Base-by-base conservation (phyloP, 345 rosid species). In the Trapa bicornis region DNA sequence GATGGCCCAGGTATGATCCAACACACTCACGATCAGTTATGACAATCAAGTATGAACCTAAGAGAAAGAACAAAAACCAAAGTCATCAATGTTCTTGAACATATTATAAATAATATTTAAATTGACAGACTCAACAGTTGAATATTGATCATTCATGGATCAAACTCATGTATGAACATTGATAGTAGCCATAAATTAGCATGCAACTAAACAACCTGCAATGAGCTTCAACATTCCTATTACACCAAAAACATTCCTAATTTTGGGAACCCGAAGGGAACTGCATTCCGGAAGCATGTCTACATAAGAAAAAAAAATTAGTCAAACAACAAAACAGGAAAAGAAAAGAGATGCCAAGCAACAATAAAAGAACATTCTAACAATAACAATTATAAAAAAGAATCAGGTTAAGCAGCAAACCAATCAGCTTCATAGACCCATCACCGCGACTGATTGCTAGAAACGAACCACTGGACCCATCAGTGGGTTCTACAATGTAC, bases 141-240 rank as follows among this genome's bases (percentile, higher is more conserved):
- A 11, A 45, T 45, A 50, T 50, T 50, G 17, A 50, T 50, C 54
- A 16, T 17, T 41, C 22, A 50, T 50, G 54, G 16, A 16, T 22
- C 29, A 22, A 13, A 50, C 54, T 50, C n/a, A 14, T 22, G 29
- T 22, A 22, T 22, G 29, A 22, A 22, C 2, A 22, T 54, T n/a
- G 6, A 22, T 16, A 54, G 43, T 41, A 41, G 43, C 43, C 43
- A 41, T 4, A 41, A 3, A 41, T 4, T 41, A 41, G 43, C 43
- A 41, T 3, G 43, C 43, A 41, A 41, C 43, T 8, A 33, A 13
- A 65, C 63, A 72, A 89, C 97, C 96, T 75, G 96, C 96, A 32
- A 94, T 78, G 57, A 94, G 96, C 86, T 87, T 94, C 67, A 94
- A 79, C 96, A 94, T 80, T 63, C 99, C 99, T 65, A 87, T 84